These are phyloP conservation scores for Pseudogymnoascus pannorum DNA, from an alignment of 2,329 filamentous ascomycete genomes.

Conservation along the genomic window DNA sequence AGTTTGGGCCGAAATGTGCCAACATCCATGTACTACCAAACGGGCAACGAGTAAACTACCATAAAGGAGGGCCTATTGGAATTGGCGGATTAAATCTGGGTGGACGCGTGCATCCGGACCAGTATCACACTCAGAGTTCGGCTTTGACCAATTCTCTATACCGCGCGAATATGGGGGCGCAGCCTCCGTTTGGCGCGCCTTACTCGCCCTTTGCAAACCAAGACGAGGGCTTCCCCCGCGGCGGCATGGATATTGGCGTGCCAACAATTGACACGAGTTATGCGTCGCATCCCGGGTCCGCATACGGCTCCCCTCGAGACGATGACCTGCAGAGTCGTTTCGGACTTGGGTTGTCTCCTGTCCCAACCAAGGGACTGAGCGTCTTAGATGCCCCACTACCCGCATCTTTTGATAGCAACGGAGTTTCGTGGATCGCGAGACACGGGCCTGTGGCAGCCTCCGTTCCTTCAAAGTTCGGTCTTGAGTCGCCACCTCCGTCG, in stretches of 20 bases:
- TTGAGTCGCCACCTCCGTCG: slow-evolving; percentile 78
- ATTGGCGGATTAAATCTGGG: slow-evolving; percentile 48
- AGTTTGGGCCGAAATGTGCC: slow-evolving; percentile 96
- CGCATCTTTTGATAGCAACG: slow-evolving; percentile 92
- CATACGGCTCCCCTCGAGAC: slow-evolving; percentile 79
- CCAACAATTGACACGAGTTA: slow-evolving; percentile 48
- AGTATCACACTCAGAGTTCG: slow-evolving; percentile 58
- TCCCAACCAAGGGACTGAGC: slow-evolving; percentile 65
- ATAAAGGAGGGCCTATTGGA: slow-evolving; percentile 57
- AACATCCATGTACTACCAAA: slow-evolving; percentile 93
- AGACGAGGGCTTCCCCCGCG: slow-evolving; percentile 45
- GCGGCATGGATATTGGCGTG: slow-evolving; percentile 36
- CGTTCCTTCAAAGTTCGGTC: slow-evolving; percentile 81
- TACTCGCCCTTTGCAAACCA: slow-evolving; percentile 35
- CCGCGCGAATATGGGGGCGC: slow-evolving; percentile 45
- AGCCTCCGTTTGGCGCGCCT: slow-evolving; percentile 32
- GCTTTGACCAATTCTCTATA: slow-evolving; percentile 69
- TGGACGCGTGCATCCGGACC: slow-evolving; percentile 60
- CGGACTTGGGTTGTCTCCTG: slow-evolving; percentile 73
- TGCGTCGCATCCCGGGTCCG: slow-evolving; percentile 45
- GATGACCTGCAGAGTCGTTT: slow-evolving; percentile 50
- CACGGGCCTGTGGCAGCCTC: slow-evolving; percentile 89
- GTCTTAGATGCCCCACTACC: slow-evolving; percentile 88
- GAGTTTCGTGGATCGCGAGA: slow-evolving; percentile 82
- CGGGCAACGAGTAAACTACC: slow-evolving; percentile 81